Percentiles rank a stretch among this genome's conserved stretches.
Evolutionary conservation across 805 yeast genomes (phyloP).

Genomic region (Candida verbasci): DNA sequence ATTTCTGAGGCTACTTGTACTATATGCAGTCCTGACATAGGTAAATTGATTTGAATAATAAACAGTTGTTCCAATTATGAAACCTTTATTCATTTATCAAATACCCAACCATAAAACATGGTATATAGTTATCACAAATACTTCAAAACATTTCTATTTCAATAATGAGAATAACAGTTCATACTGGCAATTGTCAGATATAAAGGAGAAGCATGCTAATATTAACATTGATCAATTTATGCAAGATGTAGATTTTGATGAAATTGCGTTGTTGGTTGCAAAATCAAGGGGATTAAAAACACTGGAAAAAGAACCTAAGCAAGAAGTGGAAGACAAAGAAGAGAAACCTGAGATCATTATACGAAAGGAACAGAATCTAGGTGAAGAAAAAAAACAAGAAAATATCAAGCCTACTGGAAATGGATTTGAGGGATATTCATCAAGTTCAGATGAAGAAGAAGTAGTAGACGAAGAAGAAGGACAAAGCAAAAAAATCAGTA

Average conservation of each 20-base stretch:
- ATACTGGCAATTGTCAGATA: slow-evolving; percentile 32
- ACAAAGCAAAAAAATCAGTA: slow-evolving; percentile 3
- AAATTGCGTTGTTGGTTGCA: slow-evolving; percentile 25
- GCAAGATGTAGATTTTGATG: slow-evolving; percentile 23
- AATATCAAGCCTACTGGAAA: slow-evolving; percentile 7
- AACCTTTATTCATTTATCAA: slow-evolving; percentile 13
- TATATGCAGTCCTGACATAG: no score
- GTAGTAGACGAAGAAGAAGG: slow-evolving; percentile 5
- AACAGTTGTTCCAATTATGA: no score
- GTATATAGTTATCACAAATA: slow-evolving; percentile 25
- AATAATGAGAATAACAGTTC: slow-evolving; percentile 16
- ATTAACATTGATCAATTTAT: slow-evolving; percentile 20
- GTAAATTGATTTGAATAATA: no score
- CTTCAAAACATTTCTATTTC: slow-evolving; percentile 28
- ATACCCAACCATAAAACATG: slow-evolving; percentile 19
- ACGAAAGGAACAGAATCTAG: slow-evolving; percentile 11
- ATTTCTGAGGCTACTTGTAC: no score
- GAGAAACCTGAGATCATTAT: slow-evolving; percentile 7
- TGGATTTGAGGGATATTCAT: slow-evolving; percentile 19
- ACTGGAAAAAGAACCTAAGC: slow-evolving; percentile 3
- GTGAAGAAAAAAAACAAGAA: slow-evolving; percentile 1
- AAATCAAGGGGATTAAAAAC: slow-evolving; percentile 17
- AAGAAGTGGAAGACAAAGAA: slow-evolving; percentile 5
- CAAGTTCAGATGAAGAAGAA: slow-evolving; percentile 20
- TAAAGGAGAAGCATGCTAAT: slow-evolving; percentile 12